Base-by-base conservation (phyloP, 148 eudicot genomes). In the Vaccinium corymbosum region DNA sequence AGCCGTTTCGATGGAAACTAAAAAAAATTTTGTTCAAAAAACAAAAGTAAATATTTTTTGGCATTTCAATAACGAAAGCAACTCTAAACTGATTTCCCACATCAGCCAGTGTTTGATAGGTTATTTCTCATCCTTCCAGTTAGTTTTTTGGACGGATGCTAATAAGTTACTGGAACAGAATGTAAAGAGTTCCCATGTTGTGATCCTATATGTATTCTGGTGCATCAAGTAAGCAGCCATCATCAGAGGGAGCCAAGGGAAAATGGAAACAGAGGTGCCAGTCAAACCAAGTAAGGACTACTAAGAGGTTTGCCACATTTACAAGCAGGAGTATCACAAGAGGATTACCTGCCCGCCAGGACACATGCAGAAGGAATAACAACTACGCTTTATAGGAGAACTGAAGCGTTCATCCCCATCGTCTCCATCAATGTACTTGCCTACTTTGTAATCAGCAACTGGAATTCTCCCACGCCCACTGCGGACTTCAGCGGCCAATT, bases 311-410 rank as follows among this genome's bases (percentile, higher is more conserved):
- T 78, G 42, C 16, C 82, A 17, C 32, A 2, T 32, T 66, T 66
- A 25, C 35, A 8, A 64, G 29, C 68, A 32, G 76, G 17, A 20
- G 76, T 66, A 12, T 66, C 51, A 32, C 22, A 49, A 83, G 68
- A 76, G 77, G 50, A 42, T 22, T 92, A 94, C 99, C 99, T 97
- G 99, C 80, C 99, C 98, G 80, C 99, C 99, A 68, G 99, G 99
- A 86, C 99, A 97, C 99, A 97, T 97, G 93, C 99, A 97, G 82
- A 97, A 97, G 38, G 99, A 97, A 87, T 97, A 97, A 84, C 99
- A 97, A 79, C 98, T 91, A 72, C 94, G 93, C 64, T 80, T 86
- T 17, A 72, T 66, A 80, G 91, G 68, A 48, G 85, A 38, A 86
- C 75, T 64, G 49, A 80, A 82, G 20, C 85, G 50, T 79, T 81